These are phyloP conservation scores for Posidonia oceanica DNA, from an alignment of 116 monocot genomes.

Conservation along the genomic window DNA sequence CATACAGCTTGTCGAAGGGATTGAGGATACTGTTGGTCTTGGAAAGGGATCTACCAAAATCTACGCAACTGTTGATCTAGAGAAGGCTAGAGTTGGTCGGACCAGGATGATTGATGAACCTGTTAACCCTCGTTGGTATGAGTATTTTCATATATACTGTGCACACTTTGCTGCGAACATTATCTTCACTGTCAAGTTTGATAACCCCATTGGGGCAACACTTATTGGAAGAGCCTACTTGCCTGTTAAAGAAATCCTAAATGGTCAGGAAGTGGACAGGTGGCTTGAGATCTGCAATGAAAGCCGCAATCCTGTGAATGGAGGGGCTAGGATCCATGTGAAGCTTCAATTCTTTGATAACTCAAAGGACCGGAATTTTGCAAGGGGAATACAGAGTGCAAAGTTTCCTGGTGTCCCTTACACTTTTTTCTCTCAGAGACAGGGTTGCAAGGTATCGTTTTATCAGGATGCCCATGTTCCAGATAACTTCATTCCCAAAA, in stretches of 20 bases:
- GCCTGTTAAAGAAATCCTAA: slow-evolving; percentile 26
- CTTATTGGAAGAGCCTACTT: slow-evolving; percentile 51
- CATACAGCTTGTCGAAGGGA: slow-evolving; percentile 25
- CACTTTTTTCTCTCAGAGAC: slow-evolving; percentile 48
- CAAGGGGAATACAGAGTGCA: slow-evolving; percentile 18
- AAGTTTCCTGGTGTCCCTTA: slow-evolving; percentile 47
- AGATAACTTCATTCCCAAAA: slow-evolving; percentile 25
- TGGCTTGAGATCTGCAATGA: slow-evolving; percentile 43
- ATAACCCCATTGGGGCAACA: slow-evolving; percentile 31
- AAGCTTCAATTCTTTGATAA: slow-evolving; percentile 33
- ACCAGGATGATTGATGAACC: slow-evolving; percentile 37
- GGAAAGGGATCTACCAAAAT: slow-evolving; percentile 20
- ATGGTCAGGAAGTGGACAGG: slow-evolving; percentile 22
- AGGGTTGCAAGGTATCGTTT: slow-evolving; percentile 47
- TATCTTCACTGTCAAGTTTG: slow-evolving; percentile 54
- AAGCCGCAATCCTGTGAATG: slow-evolving; percentile 19
- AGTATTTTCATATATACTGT: slow-evolving; percentile 63
- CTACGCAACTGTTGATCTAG: slow-evolving; percentile 55
- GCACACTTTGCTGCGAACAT: slow-evolving; percentile 38
- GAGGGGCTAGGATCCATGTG: slow-evolving; percentile 42
- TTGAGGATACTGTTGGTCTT: slow-evolving; percentile 17
- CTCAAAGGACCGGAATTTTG: slow-evolving; percentile 30
- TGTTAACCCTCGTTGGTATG: slow-evolving; percentile 39
- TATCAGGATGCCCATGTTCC: slow-evolving; percentile 64
- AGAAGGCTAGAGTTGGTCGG: slow-evolving; percentile 57